phyloP scores from a whole-genome alignment of 1,284 basidiomycete species.

The Exobasidium cylindrosporum region DNA sequence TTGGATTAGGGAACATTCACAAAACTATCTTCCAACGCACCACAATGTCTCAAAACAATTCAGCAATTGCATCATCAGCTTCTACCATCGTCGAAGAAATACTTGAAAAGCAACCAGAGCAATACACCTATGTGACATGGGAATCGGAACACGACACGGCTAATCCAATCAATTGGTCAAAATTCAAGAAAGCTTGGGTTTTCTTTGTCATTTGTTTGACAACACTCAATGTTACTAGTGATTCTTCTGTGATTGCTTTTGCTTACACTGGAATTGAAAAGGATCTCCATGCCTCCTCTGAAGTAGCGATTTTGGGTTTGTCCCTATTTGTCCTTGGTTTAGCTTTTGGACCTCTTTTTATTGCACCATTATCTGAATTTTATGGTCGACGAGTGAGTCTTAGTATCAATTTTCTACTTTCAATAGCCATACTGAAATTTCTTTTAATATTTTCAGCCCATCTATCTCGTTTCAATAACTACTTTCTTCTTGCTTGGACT shows the following conservation, averaged over 20 bases:
- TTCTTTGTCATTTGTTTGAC: slow-evolving; percentile 25
- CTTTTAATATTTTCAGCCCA: no score
- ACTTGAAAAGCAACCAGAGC: no score
- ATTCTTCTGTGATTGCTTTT: not conserved
- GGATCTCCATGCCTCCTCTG: not conserved
- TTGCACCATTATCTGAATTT: slow-evolving; percentile 48
- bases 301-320: slow-evolving; percentile 32
- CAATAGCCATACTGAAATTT: no score
- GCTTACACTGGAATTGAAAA: not conserved
- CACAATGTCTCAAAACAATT: no score
- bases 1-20: no score
- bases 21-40: no score
- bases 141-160: slow-evolving; percentile 38
- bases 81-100: no score
- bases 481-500: slow-evolving; percentile 60
- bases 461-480: slow-evolving; percentile 38
- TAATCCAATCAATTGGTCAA: slow-evolving; percentile 41
- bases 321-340: slow-evolving; percentile 39
- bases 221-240: not conserved
- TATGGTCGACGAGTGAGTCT: no score
- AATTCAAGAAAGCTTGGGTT: slow-evolving; percentile 32
- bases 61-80: no score
- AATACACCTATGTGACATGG: slow-evolving; percentile 58
- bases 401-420: no score
- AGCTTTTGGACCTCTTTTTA: slow-evolving; percentile 44